A percentile compares a stretch with the other conserved stretches of the same genome.
phyloP scores from a whole-genome alignment of 2,329 filamentous ascomycete species.

The Escovopsis sp. region DNA sequence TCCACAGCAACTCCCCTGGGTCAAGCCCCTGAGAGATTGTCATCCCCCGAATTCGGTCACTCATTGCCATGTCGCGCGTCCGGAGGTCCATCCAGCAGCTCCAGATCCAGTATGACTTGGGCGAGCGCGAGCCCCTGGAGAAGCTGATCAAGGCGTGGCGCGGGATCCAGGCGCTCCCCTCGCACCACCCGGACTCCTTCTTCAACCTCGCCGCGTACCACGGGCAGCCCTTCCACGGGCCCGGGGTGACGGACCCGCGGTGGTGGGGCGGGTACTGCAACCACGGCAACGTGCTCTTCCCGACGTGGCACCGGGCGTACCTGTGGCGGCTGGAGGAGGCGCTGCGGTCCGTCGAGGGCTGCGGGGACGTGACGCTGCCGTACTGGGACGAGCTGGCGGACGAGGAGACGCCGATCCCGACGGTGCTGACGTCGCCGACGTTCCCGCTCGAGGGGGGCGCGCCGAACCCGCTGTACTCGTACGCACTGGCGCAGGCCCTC shows the following conservation, averaged over 20 bases:
- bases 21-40: too few relatives aligned
- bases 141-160: background rate
- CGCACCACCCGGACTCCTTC: constrained; percentile 10
- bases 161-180: background rate
- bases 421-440: constrained; percentile 3
- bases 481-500: constrained; percentile 8
- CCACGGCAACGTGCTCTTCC: constrained; percentile 14
- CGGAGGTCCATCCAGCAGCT: background rate
- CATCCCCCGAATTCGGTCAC: too few relatives aligned
- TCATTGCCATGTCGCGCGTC: background rate
- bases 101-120: background rate
- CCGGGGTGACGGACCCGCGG: constrained; percentile 5
- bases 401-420: constrained; percentile 1
- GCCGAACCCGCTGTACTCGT: constrained; percentile 12
- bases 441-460: constrained; percentile 3
- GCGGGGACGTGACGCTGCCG: constrained; percentile 8
- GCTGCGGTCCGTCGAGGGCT: constrained; percentile 3
- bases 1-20: too few relatives aligned
- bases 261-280: constrained; percentile 18
- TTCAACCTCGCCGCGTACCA: constrained; percentile 14
- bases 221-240: constrained; percentile 13
- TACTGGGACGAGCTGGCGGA: constrained; percentile 10
- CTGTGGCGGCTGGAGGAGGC: constrained; percentile 11
- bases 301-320: constrained; percentile 17
- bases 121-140: background rate